Evolutionary conservation across 345 rosid species (phyloP), one percentile per base, ranked within the genome.

Genomic region (Eucalyptus tenuipes): DNA sequence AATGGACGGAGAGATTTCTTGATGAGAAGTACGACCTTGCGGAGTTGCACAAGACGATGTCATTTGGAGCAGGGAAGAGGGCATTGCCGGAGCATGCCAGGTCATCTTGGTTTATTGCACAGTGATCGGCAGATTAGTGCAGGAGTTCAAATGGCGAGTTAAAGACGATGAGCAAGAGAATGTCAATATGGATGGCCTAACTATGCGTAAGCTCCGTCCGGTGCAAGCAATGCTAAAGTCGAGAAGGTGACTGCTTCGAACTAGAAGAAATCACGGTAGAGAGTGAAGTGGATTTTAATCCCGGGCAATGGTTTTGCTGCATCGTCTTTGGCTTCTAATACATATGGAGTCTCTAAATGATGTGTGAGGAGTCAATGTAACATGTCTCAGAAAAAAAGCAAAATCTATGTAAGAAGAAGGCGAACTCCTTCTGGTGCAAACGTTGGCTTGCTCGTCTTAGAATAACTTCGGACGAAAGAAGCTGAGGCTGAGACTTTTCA

Each of bases 41-140:
- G 25, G 98, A 96, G 88, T 87, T 96, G 87, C 90, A 95, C 91
- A 95, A 96, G 94, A 97, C 96, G 18, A 96, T 97, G 99, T 98
- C 98, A 2, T 96, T 97, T 47, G 99, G 98, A 85, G 95, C 95
- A 0, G 98, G 99, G 59, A 97, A 93, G 91, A 94, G 96, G 90
- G 92, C 88, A 13, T 95, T 44, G 97, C 98, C 6, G 98, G 99
- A 55, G 91, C 96, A 48, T 95, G 95, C 40, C 96, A 95, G 91
- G 98, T 98, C 6, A 92, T 90, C 88, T 79, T 94, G 61, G 90
- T 96, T 61, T 92, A 91, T 37, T 94, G 95, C 53, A 88, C 92
- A 6, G 91, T 95, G 4, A 94, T 97, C 37, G 98, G 97, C 33
- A 93, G 97, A 89, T 90, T 95, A 86, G 96, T 95, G 17, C 98